Percentiles rank a stretch among this genome's conserved stretches.
These are phyloP conservation scores for Novymonas esmeraldas DNA, from an alignment of 208 protist genomes.

Conservation along the genomic window DNA sequence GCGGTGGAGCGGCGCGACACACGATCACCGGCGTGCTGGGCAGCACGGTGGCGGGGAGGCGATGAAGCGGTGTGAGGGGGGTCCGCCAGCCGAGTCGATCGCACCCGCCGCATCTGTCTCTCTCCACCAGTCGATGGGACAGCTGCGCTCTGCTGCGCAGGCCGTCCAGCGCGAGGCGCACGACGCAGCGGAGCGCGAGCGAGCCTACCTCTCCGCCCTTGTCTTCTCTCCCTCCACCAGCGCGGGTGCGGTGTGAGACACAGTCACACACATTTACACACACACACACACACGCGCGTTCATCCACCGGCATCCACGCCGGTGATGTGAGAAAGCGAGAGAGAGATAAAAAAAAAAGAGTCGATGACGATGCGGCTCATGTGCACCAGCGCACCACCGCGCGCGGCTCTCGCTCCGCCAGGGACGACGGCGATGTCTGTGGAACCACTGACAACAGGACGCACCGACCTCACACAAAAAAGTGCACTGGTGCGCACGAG, in stretches of 20 bases:
- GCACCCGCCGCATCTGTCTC: background rate
- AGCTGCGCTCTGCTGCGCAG: constrained; percentile 30
- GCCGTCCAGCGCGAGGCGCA: constrained; percentile 32
- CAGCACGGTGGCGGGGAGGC: background rate
- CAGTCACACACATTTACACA: background rate
- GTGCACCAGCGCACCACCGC: no score
- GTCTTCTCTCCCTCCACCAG: constrained; percentile 23
- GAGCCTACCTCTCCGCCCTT: constrained; percentile 32
- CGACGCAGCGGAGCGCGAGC: constrained; percentile 31
- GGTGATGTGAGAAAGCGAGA: no score
- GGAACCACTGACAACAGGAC: no score
- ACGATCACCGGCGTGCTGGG: background rate
- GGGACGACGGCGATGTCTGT: background rate
- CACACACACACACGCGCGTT: no score
- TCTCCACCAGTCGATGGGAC: constrained; percentile 16
- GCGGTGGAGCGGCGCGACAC: constrained; percentile 1
- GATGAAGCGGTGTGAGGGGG: no score
- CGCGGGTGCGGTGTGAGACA: background rate
- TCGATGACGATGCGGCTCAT: no score
- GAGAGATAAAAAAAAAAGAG: no score
- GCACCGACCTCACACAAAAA: no score
- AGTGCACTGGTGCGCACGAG: no score
- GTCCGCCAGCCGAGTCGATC: no score
- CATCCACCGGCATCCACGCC: no score
- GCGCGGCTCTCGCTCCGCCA: no score